phyloP scores from a whole-genome alignment of 768 basidiomycete species.

The Russula brevipes region DNA sequence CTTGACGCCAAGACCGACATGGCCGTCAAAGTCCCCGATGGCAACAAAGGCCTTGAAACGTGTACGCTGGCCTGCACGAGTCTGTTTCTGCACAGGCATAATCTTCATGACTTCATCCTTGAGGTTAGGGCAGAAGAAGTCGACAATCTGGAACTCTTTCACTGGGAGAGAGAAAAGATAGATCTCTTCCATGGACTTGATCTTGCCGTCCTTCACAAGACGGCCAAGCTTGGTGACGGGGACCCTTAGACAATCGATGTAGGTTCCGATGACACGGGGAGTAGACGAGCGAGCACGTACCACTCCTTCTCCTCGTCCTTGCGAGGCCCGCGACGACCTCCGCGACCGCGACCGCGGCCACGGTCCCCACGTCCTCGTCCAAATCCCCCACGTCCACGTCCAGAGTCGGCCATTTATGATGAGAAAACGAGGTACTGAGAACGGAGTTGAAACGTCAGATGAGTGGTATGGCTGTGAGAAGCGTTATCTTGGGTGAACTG shows the following conservation, averaged over 20 bases:
- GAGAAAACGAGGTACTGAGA: slow-evolving; percentile 29
- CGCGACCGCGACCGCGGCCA: slow-evolving; percentile 53
- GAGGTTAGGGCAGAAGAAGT: slow-evolving; percentile 97
- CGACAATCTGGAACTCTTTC: slow-evolving; percentile 99
- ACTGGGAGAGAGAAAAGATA: slow-evolving; percentile 99
- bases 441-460: slow-evolving; percentile 8
- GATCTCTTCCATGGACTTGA: slow-evolving; percentile 99
- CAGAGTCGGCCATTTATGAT: slow-evolving; percentile 73
- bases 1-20: slow-evolving; percentile 99
- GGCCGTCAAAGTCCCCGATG: slow-evolving; percentile 97
- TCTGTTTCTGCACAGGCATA: slow-evolving; percentile 99
- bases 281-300: slow-evolving; percentile 42
- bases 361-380: slow-evolving; percentile 72
- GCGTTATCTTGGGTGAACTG: slow-evolving; percentile 8
- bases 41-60: slow-evolving; percentile 99
- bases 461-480: neutral
- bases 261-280: slow-evolving; percentile 11
- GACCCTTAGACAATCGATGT: slow-evolving; percentile 49
- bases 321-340: slow-evolving; percentile 92
- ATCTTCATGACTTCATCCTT: slow-evolving; percentile 99
- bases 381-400: slow-evolving; percentile 87
- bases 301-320: slow-evolving; percentile 99
- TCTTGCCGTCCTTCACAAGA: slow-evolving; percentile 98
- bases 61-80: slow-evolving; percentile 98
- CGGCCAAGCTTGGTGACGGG: slow-evolving; percentile 99